Evolutionary conservation across 2,329 filamentous ascomycete genomes (phyloP).

Genomic region (Xylariomycetidae sp.): DNA sequence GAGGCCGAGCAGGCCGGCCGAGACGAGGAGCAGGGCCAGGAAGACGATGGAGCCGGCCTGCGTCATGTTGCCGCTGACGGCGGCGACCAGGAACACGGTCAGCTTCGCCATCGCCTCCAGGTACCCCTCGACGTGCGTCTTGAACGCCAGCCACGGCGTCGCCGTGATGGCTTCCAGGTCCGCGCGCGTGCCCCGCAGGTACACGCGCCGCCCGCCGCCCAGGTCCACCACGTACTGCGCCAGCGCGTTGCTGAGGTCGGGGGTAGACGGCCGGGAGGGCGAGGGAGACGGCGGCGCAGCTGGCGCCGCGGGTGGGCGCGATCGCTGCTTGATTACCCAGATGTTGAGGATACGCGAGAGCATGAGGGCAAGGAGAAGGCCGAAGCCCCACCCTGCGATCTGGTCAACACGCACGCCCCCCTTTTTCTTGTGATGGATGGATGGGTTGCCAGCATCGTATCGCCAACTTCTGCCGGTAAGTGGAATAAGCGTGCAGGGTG

Average conservation of each 20-base stretch:
- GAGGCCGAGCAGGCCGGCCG: constrained; percentile 46
- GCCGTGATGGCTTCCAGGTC: constrained; percentile 56
- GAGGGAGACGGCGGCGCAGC: no score
- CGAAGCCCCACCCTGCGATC: constrained; percentile 40
- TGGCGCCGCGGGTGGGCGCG: constrained; percentile 14
- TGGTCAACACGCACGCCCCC: no score
- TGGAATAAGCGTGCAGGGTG: background rate
- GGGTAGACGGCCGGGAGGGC: constrained; percentile 4
- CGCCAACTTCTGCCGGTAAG: background rate
- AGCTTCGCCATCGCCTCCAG: constrained; percentile 48
- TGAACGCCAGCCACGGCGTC: constrained; percentile 47
- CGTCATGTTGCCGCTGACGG: constrained; percentile 48
- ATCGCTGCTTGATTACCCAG: constrained; percentile 48
- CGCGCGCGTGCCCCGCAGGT: constrained; percentile 45
- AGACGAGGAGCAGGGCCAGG: constrained; percentile 44
- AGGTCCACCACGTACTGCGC: constrained; percentile 48
- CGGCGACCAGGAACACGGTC: constrained; percentile 51
- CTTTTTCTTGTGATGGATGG: constrained; percentile 4
- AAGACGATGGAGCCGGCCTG: constrained; percentile 46
- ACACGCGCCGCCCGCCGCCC: constrained; percentile 42
- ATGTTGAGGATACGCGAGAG: constrained; percentile 50
- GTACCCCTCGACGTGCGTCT: constrained; percentile 44
- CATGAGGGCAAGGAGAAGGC: constrained; percentile 42
- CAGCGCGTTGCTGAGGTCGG: constrained; percentile 17
- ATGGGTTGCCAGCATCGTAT: no score